A percentile compares a stretch with the other conserved stretches of the same genome.
phyloP scores from a whole-genome alignment of 176 grass and related monocot species.

The Eleusine indica region DNA sequence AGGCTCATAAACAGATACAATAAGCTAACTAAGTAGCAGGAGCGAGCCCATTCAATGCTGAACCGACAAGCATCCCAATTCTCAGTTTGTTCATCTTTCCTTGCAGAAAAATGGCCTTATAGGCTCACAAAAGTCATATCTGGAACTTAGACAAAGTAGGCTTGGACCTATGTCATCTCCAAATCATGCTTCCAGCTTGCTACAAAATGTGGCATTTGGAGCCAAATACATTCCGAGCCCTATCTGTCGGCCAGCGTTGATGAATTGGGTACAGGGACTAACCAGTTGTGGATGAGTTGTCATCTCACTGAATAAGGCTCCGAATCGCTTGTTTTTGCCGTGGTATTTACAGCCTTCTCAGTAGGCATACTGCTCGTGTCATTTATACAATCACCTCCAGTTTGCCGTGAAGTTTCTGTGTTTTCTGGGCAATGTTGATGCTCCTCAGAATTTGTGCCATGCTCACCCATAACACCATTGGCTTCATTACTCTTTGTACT shows the following conservation, averaged over 20 bases:
- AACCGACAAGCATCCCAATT: constrained; percentile 34
- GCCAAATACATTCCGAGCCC: constrained; percentile 13
- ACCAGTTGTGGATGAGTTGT: constrained; percentile 23
- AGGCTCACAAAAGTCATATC: constrained; percentile 51
- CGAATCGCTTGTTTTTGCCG: constrained; percentile 52
- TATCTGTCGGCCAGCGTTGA: constrained; percentile 25
- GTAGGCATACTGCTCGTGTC: constrained; percentile 49
- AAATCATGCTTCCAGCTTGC: constrained; percentile 35
- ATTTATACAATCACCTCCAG: constrained; percentile 49
- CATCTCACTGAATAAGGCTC: constrained; percentile 88
- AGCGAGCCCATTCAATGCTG: constrained; percentile 40
- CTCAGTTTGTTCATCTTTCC: constrained; percentile 52
- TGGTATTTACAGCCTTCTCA: constrained; percentile 62
- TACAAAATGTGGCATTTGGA: constrained; percentile 30
- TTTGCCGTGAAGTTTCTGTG: constrained; percentile 45
- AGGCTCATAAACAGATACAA: constrained; percentile 39
- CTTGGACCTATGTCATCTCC: constrained; percentile 42
- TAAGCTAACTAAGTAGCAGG: constrained; percentile 33
- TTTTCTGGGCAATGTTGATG: constrained; percentile 45
- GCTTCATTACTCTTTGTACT: constrained; percentile 32
- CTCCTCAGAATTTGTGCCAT: constrained; percentile 31
- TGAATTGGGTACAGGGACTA: constrained; percentile 17
- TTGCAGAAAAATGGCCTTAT: constrained; percentile 71
- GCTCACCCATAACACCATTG: constrained; percentile 56
- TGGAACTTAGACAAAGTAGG: constrained; percentile 59